A percentile compares a stretch with the other conserved stretches of the same genome.
phyloP scores from a whole-genome alignment of 1,139 yeast genomes.

The Nakaseomyces uthaithaninus region DNA sequence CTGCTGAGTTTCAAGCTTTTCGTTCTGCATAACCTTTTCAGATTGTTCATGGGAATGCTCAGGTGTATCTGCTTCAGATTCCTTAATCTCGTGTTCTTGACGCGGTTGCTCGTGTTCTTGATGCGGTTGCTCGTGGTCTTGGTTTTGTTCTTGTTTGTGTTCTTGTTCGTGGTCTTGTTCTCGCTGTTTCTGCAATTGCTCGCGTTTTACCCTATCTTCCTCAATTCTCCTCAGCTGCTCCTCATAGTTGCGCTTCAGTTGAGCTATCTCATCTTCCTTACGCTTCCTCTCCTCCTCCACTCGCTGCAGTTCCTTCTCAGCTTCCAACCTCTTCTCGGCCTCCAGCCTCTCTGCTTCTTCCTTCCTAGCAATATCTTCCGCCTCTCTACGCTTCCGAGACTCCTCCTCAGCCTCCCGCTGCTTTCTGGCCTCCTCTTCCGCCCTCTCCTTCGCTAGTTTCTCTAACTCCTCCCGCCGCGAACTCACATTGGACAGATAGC shows the following conservation, averaged over 20 bases:
- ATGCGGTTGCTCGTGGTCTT: neutral
- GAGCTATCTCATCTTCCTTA: slow-evolving; percentile 8
- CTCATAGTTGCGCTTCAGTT: neutral
- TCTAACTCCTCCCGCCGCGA: slow-evolving; percentile 29
- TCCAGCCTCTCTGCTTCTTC: neutral
- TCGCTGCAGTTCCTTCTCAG: neutral
- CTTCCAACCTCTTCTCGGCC: neutral
- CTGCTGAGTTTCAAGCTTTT: no score
- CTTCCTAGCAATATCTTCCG: slow-evolving; percentile 3
- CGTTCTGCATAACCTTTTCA: no score
- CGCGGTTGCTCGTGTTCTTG: slow-evolving; percentile 9
- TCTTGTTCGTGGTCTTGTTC: neutral
- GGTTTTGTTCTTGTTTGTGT: slow-evolving; percentile 6
- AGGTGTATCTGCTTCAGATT: no score
- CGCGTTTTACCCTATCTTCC: slow-evolving; percentile 7
- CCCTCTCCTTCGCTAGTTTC: slow-evolving; percentile 15
- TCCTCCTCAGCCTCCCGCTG: neutral
- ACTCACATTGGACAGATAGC: slow-evolving; percentile 31
- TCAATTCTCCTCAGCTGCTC: neutral
- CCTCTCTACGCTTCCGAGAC: slow-evolving; percentile 7
- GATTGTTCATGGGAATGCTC: no score
- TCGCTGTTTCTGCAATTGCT: neutral
- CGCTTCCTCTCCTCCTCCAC: slow-evolving; percentile 1
- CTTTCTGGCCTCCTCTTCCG: slow-evolving; percentile 8
- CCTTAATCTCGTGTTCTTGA: neutral